Evolutionary conservation across 2,329 filamentous ascomycete species (phyloP), one percentile per base, ranked within the genome.

Genomic region (Aotearoamyces nothofagi): DNA sequence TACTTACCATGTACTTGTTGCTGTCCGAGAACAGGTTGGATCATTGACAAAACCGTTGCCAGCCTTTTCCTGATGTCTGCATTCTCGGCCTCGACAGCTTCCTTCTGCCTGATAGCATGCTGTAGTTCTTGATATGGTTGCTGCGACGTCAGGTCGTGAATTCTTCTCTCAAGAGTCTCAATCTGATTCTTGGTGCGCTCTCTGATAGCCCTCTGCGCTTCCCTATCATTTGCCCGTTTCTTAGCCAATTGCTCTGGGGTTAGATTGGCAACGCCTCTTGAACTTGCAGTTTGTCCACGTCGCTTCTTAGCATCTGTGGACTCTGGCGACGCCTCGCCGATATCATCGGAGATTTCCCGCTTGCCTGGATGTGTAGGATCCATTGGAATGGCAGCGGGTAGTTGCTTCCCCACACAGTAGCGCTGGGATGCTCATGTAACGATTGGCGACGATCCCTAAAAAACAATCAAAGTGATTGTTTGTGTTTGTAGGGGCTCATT

Each of bases 151-250:
- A 92, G 66, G 38, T 90, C 79, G 29, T 73, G 66, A 37, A 92
- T 77, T 45, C 78, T 71, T 38, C 62, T 63, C 57, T 92, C 81
- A 29, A 92, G 61, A 16, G 61, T 61, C 48, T 92, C 81, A 46
- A 93, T 92, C 52, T 84, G 80, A 46, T 79, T 71, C 57, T 84
- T 87, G 22, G 84, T 92, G 42, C 84, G 69, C 51, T 84, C 80
- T 27, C 84, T 66, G 38, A 92, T 93, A 22, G 82, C 82, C 24
- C 83, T 69, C 56, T 93, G 84, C 22, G 84, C 84, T 54, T 92
- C 82, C 37, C 84, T 71, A 52, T 93, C 84, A 58, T 93, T 93
- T 45, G 82, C 82, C 38, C 86, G 68, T 60, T 93, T 94, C 53
- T 84, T 79, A 16, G 78, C 81, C 34, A 93, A 68, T 55, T 93